phyloP scores from a whole-genome alignment of 2,329 filamentous ascomycete species.

The Phyllosticta paracitricarpa region DNA sequence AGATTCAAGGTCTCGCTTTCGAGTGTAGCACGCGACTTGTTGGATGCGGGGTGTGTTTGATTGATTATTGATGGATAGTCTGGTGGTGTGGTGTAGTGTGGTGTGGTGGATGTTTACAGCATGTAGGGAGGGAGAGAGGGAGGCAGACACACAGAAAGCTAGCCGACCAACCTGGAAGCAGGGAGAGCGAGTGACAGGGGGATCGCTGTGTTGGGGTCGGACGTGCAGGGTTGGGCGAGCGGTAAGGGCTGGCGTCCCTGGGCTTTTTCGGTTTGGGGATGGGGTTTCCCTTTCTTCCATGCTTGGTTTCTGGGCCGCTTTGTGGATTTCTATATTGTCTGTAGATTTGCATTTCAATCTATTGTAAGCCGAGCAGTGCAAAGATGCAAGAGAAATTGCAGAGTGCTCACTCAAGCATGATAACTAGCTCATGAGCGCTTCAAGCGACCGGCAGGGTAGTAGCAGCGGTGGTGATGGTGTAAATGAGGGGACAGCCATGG shows the following conservation, averaged over 20 bases:
- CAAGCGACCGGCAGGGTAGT: neutral
- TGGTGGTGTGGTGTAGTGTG: neutral
- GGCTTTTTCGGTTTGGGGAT: neutral
- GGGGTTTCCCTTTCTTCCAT: neutral
- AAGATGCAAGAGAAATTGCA: neutral
- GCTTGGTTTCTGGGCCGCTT: neutral
- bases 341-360: neutral
- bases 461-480: neutral
- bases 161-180: neutral
- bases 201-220: neutral
- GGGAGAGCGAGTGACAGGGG: neutral
- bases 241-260: neutral
- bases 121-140: neutral
- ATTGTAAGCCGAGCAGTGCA: neutral
- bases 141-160: no score
- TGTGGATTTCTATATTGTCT: neutral
- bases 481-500: neutral
- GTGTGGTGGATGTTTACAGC: neutral
- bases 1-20: neutral
- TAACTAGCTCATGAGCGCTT: neutral
- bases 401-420: neutral
- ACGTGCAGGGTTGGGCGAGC: neutral
- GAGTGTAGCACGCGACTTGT: no score
- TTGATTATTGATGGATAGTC: neutral
- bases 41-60: neutral